These are phyloP conservation scores for Cyberlindnera veronae DNA, from an alignment of 805 yeast genomes.

Conservation along the genomic window DNA sequence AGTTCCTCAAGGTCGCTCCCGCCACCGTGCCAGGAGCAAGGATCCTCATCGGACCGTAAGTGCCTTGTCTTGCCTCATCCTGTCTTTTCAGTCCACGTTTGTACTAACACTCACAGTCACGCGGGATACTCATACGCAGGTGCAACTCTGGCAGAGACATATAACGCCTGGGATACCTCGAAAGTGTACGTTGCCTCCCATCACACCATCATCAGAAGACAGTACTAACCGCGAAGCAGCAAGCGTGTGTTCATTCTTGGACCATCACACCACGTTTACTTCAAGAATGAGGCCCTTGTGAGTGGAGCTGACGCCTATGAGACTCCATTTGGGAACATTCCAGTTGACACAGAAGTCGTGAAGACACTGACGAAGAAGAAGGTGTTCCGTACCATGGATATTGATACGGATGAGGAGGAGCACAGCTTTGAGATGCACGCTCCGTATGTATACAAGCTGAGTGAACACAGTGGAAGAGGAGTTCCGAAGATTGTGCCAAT, in stretches of 20 bases:
- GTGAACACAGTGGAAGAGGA: conserved; percentile 33
- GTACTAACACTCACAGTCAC: conserved; percentile 42
- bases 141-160: conserved; percentile 69
- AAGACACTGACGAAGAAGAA: conserved; percentile 35
- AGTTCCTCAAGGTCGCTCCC: conserved; percentile 40
- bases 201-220: not conserved
- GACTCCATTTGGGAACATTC: conserved; percentile 80
- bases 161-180: conserved; percentile 61
- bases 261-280: conserved; percentile 90
- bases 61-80: too few relatives aligned
- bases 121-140: conserved; percentile 93
- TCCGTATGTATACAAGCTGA: conserved; percentile 60
- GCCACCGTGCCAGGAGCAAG: conserved; percentile 38
- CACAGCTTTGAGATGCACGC: conserved; percentile 95
- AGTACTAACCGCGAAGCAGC: conserved; percentile 21
- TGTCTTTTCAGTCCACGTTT: not conserved
- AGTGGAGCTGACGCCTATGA: conserved; percentile 53
- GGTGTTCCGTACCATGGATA: conserved; percentile 52
- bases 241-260: conserved; percentile 78
- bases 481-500: conserved; percentile 66
- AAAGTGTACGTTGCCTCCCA: conserved; percentile 31
- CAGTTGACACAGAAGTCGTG: conserved; percentile 54
- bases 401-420: conserved; percentile 70
- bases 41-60: conserved; percentile 53
- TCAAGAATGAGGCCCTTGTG: conserved; percentile 53